Evolutionary conservation across 345 rosid species (phyloP), one percentile per base, ranked within the genome.

Genomic region (Eucalyptus curtisii): DNA sequence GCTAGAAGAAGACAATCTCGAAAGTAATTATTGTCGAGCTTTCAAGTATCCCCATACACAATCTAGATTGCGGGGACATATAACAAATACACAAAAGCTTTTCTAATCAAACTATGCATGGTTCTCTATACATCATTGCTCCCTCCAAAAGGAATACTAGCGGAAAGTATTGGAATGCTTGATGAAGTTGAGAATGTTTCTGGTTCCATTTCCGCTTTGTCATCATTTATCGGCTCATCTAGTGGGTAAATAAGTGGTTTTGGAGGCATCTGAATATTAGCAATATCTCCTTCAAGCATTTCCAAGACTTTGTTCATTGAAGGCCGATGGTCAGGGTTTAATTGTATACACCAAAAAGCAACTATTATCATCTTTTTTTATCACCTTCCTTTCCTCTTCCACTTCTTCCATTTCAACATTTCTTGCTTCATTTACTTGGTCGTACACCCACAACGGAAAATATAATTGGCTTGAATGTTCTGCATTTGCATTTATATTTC

Each of bases 371-470:
- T 68, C 42, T 68, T 68, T 31, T 16, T 68, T 4, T 8, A n/a
- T 17, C 80, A 31, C 11, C 24, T 8, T 7, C 44, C 7, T 68
- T 33, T 68, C 80, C 80, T 68, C 80, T 68, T 8, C 44, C 2
- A 68, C 24, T 66, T 31, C 42, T 31, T 66, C 40, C 2, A 16
- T 33, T 16, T 68, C 13, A 16, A 68, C 2, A 33, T 5, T 68
- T 31, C 2, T 9, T 68, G 7, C 13, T 68, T 33, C 80, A 68
- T 16, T 68, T 10, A 31, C 42, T 31, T 68, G 42, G 42, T 16
- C 2, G 1, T 68, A 33, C 0, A 68, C 1, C 80, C 80, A 68
- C 0, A 2, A 0, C 0, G 24, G 42, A 68, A 68, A 17, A 33
- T 33, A 68, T 4, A 68, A 8, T 68, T 68, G 80, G 80, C 80